Base-by-base conservation (phyloP, 495 filamentous ascomycete genomes). In the Penicillium cinerascens region DNA sequence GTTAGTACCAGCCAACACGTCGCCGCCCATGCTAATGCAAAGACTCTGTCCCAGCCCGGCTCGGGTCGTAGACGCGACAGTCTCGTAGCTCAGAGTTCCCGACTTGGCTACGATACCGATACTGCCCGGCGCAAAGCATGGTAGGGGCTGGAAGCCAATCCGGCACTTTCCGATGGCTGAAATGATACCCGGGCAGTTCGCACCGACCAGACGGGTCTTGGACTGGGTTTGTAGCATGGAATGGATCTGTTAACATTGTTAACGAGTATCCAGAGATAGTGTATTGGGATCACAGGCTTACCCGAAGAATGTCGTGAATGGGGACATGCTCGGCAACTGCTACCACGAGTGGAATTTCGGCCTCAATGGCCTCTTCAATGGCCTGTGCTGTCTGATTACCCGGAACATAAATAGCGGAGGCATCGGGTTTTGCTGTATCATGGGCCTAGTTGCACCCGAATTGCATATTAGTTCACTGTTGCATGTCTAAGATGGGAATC, bases 311-410 rank as follows among this genome's bases (percentile, higher is more conserved):
- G 61, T 95, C 88, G 70, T 95, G 89, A 33, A 95, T 66, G 6
- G 91, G 90, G 46, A 96, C 89, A 66, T 96, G 91, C 65, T 96
- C 91, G 1, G 91, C 91, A 38, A 96, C 91, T 9, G 89, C 88
- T 5, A 95, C 89, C 46, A 96, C 84, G 2, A 95, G 77, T 10
- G 90, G 88, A 7, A 96, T 87, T 61, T 93, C 89, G 3, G 89
- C 89, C 56, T 89, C 89, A 45, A 96, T 89, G 0, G 91, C 90
- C 61, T 95, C 88, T 61, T 92, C 86, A 60, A 96, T 95, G 7
- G 91, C 91, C 35, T 71, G 70, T 2, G 85, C 76, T 6, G 91
- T 90, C 53, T 88, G 82, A 45, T 85, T 81, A 18, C 91, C 91
- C 1, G 91, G 83, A 15, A 95, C 91, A 58, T 91, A 95, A 20